A percentile compares a stretch with the other conserved stretches of the same genome.
Evolutionary conservation across 2,329 filamentous ascomycete genomes (phyloP).

Genomic region (Penicillium sp.): DNA sequence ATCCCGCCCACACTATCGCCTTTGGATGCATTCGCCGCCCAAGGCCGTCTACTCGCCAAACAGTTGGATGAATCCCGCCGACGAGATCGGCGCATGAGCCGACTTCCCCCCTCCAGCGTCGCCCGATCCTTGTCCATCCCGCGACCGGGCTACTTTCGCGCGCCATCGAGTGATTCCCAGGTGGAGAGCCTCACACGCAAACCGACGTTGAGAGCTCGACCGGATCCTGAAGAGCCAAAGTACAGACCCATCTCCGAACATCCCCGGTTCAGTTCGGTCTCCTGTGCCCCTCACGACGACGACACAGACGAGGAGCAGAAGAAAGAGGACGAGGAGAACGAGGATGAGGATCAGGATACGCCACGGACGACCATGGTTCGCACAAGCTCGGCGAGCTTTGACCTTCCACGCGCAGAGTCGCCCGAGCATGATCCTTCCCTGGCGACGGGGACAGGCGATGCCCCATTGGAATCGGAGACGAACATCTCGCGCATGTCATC

Average conservation of each 20-base stretch:
- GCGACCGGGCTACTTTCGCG: conserved; percentile 75
- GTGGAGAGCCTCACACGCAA: conserved; percentile 25
- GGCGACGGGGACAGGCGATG: conserved; percentile 10
- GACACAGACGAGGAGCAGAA: conserved; percentile 29
- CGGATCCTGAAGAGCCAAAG: conserved; percentile 40
- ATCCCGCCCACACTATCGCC: conserved; percentile 82
- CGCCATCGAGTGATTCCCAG: conserved; percentile 54
- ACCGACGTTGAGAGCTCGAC: conserved; percentile 35
- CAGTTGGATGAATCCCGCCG: conserved; percentile 75
- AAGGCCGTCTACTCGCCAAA: conserved; percentile 79
- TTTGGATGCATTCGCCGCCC: conserved; percentile 88
- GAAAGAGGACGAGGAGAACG: conserved; percentile 14
- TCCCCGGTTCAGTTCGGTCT: conserved; percentile 62
- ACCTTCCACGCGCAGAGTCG: conserved; percentile 27
- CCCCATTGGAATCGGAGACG: conserved; percentile 17
- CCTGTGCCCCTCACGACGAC: conserved; percentile 31
- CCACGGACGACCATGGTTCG: conserved; percentile 20
- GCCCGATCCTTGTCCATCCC: conserved; percentile 74
- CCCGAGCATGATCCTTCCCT: conserved; percentile 25
- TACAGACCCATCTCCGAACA: conserved; percentile 67
- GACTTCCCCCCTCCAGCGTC: conserved; percentile 74
- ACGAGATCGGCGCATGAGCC: conserved; percentile 72
- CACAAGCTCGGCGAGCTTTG: conserved; percentile 17
- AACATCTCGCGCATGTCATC: conserved; percentile 29
- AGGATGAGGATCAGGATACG: conserved; percentile 32